phyloP scores from a whole-genome alignment of 805 yeast genomes.

The Yarrowia hollandica region DNA sequence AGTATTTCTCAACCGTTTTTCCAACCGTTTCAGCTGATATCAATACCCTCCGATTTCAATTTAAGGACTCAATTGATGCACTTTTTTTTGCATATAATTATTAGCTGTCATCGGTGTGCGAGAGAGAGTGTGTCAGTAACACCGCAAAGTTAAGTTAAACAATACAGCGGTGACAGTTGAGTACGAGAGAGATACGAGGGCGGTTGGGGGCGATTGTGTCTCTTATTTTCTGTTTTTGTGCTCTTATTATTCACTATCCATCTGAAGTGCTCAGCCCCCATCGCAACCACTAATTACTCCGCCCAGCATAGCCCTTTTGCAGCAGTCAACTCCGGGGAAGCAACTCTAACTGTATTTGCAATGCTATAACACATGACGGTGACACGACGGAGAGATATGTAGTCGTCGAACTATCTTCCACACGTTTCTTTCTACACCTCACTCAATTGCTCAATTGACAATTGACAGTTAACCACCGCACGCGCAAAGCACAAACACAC shows the following conservation, averaged over 20 bases:
- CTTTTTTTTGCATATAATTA: not conserved
- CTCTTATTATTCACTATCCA: no score
- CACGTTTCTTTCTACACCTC: not conserved
- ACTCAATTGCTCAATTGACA: not conserved
- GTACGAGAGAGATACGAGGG: no score
- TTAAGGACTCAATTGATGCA: not conserved
- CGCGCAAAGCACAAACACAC: constrained; percentile 3
- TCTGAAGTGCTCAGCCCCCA: no score
- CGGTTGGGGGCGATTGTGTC: no score
- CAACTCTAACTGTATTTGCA: constrained; percentile 1
- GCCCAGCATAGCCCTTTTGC: constrained; percentile 11
- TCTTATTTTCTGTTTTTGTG: no score
- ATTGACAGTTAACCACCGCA: no score
- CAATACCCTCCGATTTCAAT: no score
- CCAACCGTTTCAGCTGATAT: not conserved
- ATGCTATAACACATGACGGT: not conserved
- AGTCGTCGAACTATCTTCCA: not conserved
- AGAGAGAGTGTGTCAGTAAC: not conserved
- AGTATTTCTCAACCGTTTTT: not conserved
- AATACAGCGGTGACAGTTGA: no score
- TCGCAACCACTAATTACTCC: no score
- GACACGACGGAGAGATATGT: not conserved
- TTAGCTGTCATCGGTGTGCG: no score
- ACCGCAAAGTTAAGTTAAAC: constrained; percentile 13
- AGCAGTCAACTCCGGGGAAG: constrained; percentile 19